Percentiles rank a stretch among this genome's conserved stretches.
Conservation (phyloP, 768 basidiomycete species). For the Cubamyces sp. region DNA sequence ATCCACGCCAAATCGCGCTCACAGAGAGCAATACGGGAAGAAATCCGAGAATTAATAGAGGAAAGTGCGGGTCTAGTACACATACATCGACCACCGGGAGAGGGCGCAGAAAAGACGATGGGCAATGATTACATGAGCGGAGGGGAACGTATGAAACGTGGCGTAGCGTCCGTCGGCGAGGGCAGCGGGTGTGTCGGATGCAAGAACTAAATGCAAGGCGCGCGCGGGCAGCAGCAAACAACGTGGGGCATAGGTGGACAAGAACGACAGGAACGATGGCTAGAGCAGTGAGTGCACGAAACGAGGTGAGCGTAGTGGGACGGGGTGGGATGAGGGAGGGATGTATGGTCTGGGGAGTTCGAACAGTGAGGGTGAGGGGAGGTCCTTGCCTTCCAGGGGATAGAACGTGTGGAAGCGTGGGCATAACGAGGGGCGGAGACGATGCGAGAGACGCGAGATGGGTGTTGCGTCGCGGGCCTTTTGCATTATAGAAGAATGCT, state of each 20-base stretch:
- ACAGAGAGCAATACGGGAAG: neutral
- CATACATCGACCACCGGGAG: constrained; percentile 26
- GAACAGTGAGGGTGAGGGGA: neutral
- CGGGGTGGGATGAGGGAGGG: neutral
- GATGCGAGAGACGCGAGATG: neutral
- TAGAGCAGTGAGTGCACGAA: constrained; percentile 11
- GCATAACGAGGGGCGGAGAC: neutral
- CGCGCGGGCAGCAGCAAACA: constrained; percentile 13
- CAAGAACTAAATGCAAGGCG: constrained; percentile 11
- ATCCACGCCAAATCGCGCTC: neutral
- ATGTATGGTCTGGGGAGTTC: too few species aligned
- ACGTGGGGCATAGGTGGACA: constrained; percentile 6
- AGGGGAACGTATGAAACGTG: neutral
- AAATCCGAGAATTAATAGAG: constrained; percentile 17
- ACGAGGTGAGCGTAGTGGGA: neutral
- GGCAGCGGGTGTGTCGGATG: constrained; percentile 1
- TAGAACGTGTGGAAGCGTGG: neutral
- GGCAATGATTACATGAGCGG: constrained; percentile 15
- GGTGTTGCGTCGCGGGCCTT: neutral
- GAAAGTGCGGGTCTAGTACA: constrained; percentile 14
- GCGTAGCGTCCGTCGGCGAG: constrained; percentile 13
- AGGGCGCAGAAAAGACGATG: constrained; percentile 5
- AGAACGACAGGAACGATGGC: neutral
- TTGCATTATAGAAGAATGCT: constrained; percentile 1
- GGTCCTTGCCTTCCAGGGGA: too few species aligned